These are phyloP conservation scores for Ustilago hordei DNA, from an alignment of 1,284 basidiomycete genomes.

Conservation along the genomic window DNA sequence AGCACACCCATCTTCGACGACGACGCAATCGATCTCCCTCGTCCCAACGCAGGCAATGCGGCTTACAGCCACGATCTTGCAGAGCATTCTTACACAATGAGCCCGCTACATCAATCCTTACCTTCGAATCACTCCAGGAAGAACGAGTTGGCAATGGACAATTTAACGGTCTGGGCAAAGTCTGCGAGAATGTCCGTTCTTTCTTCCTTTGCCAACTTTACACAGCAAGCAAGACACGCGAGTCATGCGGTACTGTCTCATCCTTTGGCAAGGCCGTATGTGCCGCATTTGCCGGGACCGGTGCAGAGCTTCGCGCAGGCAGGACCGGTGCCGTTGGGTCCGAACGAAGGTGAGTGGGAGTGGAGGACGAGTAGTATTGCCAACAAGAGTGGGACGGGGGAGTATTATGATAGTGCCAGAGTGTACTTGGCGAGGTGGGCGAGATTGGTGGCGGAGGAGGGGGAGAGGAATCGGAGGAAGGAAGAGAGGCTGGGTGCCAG, in stretches of 20 bases:
- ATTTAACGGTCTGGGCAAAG: conserved; percentile 60
- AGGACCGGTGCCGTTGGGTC: conserved; percentile 59
- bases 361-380: conserved; percentile 46
- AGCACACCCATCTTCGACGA: conserved; percentile 69
- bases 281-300: conserved; percentile 53
- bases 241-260: conserved; percentile 58
- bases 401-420: conserved; percentile 92
- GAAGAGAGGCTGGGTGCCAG: conserved; percentile 39
- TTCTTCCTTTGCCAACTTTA: conserved; percentile 63
- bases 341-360: conserved; percentile 58
- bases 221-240: conserved; percentile 60
- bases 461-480: conserved; percentile 59
- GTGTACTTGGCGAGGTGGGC: conserved; percentile 98
- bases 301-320: conserved; percentile 63
- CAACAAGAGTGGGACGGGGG: conserved; percentile 50
- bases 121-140: conserved; percentile 19
- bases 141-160: conserved; percentile 51
- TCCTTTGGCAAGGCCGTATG: conserved; percentile 56
- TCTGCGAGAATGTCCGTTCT: conserved; percentile 64
- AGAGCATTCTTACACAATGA: conserved; percentile 49
- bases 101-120: conserved; percentile 46
- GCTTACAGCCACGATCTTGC: conserved; percentile 44
- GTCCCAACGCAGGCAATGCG: conserved; percentile 16
- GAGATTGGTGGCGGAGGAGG: conserved; percentile 78
- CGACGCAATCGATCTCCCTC: conserved; percentile 63